A percentile compares a stretch with the other conserved stretches of the same genome.
These are phyloP conservation scores for Aethionema arabicum DNA, from an alignment of 345 rosid genomes.

Conservation along the genomic window DNA sequence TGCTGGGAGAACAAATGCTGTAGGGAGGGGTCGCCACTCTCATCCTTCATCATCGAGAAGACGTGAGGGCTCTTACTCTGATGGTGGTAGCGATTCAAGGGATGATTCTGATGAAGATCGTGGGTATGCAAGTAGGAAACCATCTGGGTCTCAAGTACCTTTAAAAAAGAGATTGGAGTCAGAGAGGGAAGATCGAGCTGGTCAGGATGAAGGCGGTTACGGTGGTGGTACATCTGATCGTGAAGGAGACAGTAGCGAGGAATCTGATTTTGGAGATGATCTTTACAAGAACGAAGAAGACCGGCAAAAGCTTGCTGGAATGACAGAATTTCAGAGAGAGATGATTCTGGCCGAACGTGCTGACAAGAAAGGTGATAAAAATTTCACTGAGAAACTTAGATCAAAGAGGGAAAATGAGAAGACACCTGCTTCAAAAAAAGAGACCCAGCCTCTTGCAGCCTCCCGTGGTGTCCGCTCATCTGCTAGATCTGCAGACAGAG, in stretches of 20 bases:
- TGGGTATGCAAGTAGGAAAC: slow-evolving; percentile 72
- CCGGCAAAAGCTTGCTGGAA: slow-evolving; percentile 62
- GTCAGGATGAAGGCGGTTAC: slow-evolving; percentile 53
- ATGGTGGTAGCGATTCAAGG: slow-evolving; percentile 85
- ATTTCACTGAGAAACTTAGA: slow-evolving; percentile 75
- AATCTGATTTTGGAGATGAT: slow-evolving; percentile 87
- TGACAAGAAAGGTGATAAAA: slow-evolving; percentile 88
- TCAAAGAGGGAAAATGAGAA: slow-evolving; percentile 75
- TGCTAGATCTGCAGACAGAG: slow-evolving; percentile 90
- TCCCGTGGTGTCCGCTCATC: slow-evolving; percentile 79
- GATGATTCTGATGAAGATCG: slow-evolving; percentile 79
- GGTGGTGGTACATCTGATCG: slow-evolving; percentile 58
- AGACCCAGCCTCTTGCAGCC: slow-evolving; percentile 57
- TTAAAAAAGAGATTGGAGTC: slow-evolving; percentile 83
- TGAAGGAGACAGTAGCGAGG: slow-evolving; percentile 75
- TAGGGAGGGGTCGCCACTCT: slow-evolving; percentile 60
- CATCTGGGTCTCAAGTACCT: slow-evolving; percentile 93
- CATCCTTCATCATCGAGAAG: slow-evolving; percentile 58
- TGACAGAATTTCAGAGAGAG: slow-evolving; percentile 92
- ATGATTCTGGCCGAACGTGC: slow-evolving; percentile 85
- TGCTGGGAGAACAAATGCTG: slow-evolving; percentile 78
- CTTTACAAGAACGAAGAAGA: slow-evolving; percentile 90
- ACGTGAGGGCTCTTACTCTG: slow-evolving; percentile 84
- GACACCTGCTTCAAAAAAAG: slow-evolving; percentile 57
- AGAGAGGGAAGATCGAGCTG: slow-evolving; percentile 80